Base-by-base conservation (phyloP, 2,329 filamentous ascomycete species). In the Pseudogymnoascus sp. region DNA sequence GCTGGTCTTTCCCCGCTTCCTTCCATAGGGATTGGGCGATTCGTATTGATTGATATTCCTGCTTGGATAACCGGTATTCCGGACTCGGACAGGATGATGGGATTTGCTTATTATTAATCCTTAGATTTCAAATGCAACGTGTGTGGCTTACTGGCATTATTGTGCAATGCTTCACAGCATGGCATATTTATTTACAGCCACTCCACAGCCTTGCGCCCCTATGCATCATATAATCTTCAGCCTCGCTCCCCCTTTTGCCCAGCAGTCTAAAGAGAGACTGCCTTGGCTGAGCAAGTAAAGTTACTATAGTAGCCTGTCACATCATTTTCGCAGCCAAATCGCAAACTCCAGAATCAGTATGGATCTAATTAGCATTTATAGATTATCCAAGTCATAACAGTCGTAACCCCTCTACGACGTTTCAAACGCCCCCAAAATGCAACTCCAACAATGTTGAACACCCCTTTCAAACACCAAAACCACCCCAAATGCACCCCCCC, bases 31-130 rank as follows among this genome's bases (percentile, higher is more conserved):
- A 56, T 34, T 56, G 50, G 50, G 16, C 10, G 14, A 56, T 5
- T 34, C 10, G 50, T 56, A 34, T 34, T 56, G 25, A 53, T 50
- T 16, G 50, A 56, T 36, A 34, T 56, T 36, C 28, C 16, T 21
- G 50, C 28, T 56, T 56, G 14, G 50, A 56, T 56, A 56, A 34
- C n/a, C 50, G 10, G 28, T n/a, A 56, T 56, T 56, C 46, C 46
- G 14, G 7, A 34, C 18, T 56, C 28, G 50, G 34, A 56, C n/a
- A 14, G 28, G 21, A 56, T 56, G 28, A 34, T 56, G 50, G 50
- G 28, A 53, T 56, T 34, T 56, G 28, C 50, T 56, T 56, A 56
- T 34, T 56, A 56, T 34, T 18, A 56, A 18, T 7, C n/a, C 14
- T 25, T 7, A 25, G n/a, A 25, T 18, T 23, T 25, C 3, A 21